Conservation (phyloP, 768 basidiomycete genomes). For the Macrolepiota fuliginosa region DNA sequence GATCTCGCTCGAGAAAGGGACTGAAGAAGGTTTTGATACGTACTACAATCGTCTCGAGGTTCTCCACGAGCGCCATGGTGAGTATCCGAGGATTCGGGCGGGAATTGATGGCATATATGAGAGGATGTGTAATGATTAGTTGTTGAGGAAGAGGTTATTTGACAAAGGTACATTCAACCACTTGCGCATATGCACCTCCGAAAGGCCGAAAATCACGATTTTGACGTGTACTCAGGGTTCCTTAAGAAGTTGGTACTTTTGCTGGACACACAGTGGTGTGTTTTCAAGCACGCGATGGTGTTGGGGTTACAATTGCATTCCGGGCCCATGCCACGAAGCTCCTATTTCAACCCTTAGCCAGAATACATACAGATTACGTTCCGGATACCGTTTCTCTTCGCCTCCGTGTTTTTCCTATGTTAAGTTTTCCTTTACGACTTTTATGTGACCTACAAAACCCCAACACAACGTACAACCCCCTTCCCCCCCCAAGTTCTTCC, state of each 20-base stretch:
- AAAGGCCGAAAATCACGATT: background rate
- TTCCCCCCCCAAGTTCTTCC: no score
- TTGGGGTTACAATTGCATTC: no score
- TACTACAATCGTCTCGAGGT: background rate
- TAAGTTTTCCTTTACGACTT: no score
- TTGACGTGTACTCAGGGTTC: constrained; percentile 38
- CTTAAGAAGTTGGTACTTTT: constrained; percentile 56
- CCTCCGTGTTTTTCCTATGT: no score
- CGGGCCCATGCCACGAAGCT: no score
- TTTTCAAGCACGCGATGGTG: constrained; percentile 36
- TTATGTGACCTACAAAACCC: no score
- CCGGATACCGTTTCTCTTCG: no score
- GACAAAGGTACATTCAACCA: constrained; percentile 40
- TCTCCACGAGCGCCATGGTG: constrained; percentile 25
- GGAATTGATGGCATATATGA: constrained; percentile 62
- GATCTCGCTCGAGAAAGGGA: background rate
- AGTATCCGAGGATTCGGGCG: constrained; percentile 48
- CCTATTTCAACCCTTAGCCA: no score
- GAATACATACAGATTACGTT: no score
- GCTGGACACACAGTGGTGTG: constrained; percentile 53
- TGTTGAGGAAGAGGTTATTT: constrained; percentile 50
- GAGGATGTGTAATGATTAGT: constrained; percentile 46
- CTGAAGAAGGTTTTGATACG: background rate
- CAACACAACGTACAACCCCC: no score
- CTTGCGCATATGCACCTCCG: background rate